Percentiles rank a stretch among this genome's conserved stretches.
Evolutionary conservation across 108 stramenopile species (phyloP).

Genomic region (Pseudonitzschia pungens): DNA sequence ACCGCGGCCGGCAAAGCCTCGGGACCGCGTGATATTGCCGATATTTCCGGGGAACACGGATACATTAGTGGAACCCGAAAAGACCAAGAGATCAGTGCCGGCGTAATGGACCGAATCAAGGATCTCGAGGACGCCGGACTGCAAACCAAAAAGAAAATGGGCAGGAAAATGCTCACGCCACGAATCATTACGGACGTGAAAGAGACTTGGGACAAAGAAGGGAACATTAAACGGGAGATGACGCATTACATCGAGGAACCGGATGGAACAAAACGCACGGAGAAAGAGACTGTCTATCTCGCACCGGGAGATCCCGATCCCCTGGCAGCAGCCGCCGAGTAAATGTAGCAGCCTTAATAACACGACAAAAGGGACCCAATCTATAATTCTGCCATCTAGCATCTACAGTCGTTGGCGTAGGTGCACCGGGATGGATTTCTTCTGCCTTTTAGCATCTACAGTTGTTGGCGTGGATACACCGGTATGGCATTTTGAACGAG

Average conservation of each 20-base stretch:
- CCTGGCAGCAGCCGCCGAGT: not conserved
- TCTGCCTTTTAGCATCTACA: not conserved
- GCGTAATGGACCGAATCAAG: slow-evolving; percentile 18
- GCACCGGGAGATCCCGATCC: slow-evolving; percentile 14
- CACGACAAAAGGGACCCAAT: no score
- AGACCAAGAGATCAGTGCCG: slow-evolving; percentile 10
- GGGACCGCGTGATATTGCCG: not conserved
- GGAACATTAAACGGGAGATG: slow-evolving; percentile 38
- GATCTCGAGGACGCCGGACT: slow-evolving; percentile 26
- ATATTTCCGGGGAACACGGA: not conserved
- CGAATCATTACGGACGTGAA: slow-evolving; percentile 41
- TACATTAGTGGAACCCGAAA: slow-evolving; percentile 18
- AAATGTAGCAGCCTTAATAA: not conserved
- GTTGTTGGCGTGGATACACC: not conserved
- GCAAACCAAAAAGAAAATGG: slow-evolving; percentile 11
- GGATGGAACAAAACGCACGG: slow-evolving; percentile 37
- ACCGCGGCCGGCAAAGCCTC: not conserved
- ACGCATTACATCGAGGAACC: slow-evolving; percentile 35
- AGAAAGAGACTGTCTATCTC: slow-evolving; percentile 35
- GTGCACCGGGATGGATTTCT: not conserved
- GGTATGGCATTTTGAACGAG: no score
- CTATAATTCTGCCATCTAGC: not conserved
- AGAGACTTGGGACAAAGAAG: slow-evolving; percentile 36
- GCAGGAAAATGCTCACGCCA: slow-evolving; percentile 34
- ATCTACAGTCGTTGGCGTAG: not conserved